Conservation (phyloP, 768 basidiomycete species). For the Phaeotremella fagi region DNA sequence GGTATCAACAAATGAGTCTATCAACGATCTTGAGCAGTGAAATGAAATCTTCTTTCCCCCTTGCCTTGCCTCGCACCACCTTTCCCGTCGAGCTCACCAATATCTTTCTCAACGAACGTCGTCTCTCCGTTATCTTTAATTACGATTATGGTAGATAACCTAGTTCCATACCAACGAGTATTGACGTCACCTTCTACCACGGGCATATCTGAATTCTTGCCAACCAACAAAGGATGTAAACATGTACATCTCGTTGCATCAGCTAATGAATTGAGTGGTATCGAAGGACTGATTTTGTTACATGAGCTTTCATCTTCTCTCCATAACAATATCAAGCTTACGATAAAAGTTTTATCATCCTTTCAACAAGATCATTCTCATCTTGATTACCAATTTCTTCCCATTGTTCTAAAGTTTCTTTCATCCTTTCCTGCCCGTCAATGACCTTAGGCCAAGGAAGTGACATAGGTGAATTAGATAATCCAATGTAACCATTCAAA, state of each 20-base stretch:
- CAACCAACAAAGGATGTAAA: slow-evolving; percentile 23
- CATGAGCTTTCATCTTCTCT: background rate
- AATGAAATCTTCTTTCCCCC: slow-evolving; percentile 17
- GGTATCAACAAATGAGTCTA: no score
- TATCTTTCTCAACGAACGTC: slow-evolving; percentile 42
- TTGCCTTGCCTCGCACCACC: slow-evolving; percentile 19
- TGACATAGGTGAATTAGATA: slow-evolving; percentile 37
- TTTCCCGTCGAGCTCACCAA: slow-evolving; percentile 16
- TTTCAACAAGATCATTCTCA: slow-evolving; percentile 27
- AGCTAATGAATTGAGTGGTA: slow-evolving; percentile 11
- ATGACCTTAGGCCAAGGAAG: slow-evolving; percentile 48
- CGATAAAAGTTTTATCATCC: slow-evolving; percentile 32
- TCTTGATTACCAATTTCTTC: background rate
- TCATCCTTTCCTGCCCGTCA: slow-evolving; percentile 35
- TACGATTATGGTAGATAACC: slow-evolving; percentile 42
- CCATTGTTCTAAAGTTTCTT: slow-evolving; percentile 15
- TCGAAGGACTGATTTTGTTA: slow-evolving; percentile 9
- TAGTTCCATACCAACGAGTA: slow-evolving; percentile 39
- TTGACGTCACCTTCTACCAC: slow-evolving; percentile 1
- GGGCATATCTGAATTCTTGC: background rate
- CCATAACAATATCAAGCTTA: slow-evolving; percentile 9
- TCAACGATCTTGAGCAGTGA: background rate
- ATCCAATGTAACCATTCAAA: slow-evolving; percentile 7
- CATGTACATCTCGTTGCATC: slow-evolving; percentile 19
- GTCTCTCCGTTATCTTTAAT: slow-evolving; percentile 34